These are phyloP conservation scores for Cryphonectria carpinicola DNA, from an alignment of 2,329 filamentous ascomycete genomes.

Conservation along the genomic window DNA sequence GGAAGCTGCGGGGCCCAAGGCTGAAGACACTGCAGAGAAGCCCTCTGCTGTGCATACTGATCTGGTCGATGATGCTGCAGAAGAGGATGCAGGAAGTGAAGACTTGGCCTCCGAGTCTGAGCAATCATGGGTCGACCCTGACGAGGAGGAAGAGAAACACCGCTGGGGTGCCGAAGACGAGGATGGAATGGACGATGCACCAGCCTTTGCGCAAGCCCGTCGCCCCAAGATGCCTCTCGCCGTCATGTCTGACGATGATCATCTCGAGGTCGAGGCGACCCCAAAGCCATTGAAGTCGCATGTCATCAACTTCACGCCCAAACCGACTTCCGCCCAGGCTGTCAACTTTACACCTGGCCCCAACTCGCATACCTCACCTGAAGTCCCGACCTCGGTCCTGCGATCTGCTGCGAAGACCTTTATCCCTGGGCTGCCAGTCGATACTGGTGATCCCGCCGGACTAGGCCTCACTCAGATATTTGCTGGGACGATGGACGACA, in stretches of 20 bases:
- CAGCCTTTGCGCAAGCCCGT: conserved; percentile 36
- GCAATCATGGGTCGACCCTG: conserved; percentile 43
- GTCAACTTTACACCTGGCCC: conserved; percentile 38
- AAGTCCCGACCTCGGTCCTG: conserved; percentile 66
- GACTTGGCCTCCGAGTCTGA: conserved; percentile 42
- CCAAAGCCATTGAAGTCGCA: conserved; percentile 50
- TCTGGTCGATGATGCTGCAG: conserved; percentile 44
- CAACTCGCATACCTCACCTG: conserved; percentile 53
- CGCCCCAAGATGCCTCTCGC: conserved; percentile 54
- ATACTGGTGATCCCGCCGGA: conserved; percentile 57
- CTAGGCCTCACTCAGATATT: conserved; percentile 89
- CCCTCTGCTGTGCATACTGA: conserved; percentile 32
- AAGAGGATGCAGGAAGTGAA: conserved; percentile 41
- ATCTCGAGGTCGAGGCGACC: conserved; percentile 57
- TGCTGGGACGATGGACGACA: conserved; percentile 81
- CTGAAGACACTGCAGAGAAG: conserved; percentile 41
- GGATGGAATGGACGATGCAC: conserved; percentile 33
- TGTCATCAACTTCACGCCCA: conserved; percentile 39
- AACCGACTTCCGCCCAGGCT: conserved; percentile 35
- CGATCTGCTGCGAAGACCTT: conserved; percentile 71
- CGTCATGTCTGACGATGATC: conserved; percentile 69
- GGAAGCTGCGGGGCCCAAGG: conserved; percentile 40
- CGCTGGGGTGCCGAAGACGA: conserved; percentile 41
- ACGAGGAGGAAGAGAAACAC: conserved; percentile 38
- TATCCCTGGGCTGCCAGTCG: conserved; percentile 68